Conservation (phyloP, 345 rosid genomes). For the Lepidium sativum region DNA sequence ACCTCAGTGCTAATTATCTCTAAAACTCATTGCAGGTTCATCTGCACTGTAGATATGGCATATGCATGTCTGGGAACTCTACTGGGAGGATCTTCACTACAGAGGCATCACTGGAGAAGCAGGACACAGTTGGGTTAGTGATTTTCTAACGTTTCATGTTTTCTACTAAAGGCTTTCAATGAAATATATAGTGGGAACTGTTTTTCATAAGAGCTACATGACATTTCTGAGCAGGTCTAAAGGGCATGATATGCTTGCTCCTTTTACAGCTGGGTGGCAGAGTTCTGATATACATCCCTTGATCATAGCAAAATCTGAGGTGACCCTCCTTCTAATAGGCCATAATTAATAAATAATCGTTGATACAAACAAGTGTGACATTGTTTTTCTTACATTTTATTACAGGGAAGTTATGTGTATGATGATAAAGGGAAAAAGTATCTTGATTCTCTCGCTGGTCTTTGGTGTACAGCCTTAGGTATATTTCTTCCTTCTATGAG, state of each 20-base stretch:
- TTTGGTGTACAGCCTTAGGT: constrained; percentile 98
- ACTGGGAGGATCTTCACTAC: constrained; percentile 43
- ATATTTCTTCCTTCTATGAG: not conserved
- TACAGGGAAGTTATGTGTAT: constrained; percentile 80
- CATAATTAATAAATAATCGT: not conserved
- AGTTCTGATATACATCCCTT: constrained; percentile 66
- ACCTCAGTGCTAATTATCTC: not conserved
- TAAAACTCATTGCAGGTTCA: constrained; percentile 32
- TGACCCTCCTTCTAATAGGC: not conserved
- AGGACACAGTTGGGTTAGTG: constrained; percentile 35
- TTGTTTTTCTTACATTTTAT: not conserved
- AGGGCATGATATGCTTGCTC: constrained; percentile 97
- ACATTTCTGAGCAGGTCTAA: constrained; percentile 45
- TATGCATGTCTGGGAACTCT: constrained; percentile 26
- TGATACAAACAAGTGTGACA: not conserved
- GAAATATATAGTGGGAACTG: not conserved
- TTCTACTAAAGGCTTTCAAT: not conserved
- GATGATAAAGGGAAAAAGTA: constrained; percentile 73
- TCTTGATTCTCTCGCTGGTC: constrained; percentile 95
- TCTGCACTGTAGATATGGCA: constrained; percentile 33
- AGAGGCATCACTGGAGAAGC: constrained; percentile 47
- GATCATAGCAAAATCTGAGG: constrained; percentile 82
- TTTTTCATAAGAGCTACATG: not conserved
- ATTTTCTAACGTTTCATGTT: not conserved
- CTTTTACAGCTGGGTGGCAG: constrained; percentile 99